phyloP scores from a whole-genome alignment of 495 filamentous ascomycete species.

The Hyaloscypha bicolor region DNA sequence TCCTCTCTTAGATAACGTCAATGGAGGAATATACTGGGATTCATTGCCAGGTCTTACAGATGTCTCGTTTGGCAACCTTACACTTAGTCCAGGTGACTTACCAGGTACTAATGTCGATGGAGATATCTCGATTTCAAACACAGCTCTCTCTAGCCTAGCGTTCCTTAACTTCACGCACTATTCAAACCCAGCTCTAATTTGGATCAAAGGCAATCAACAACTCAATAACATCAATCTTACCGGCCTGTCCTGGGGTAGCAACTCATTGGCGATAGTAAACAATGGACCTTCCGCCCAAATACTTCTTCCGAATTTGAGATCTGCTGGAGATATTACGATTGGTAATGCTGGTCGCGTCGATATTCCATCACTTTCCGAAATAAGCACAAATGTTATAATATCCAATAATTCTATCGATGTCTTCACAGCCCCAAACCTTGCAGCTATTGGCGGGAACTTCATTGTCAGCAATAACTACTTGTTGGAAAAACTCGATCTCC shows the following conservation, averaged over 20 bases:
- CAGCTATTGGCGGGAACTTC: conserved; percentile 1
- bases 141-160: background rate
- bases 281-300: conserved; percentile 6
- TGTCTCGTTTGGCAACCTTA: background rate
- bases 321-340: background rate
- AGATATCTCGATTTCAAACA: conserved; percentile 3
- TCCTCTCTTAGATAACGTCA: conserved; percentile 1
- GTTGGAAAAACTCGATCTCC: background rate
- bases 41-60: background rate
- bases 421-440: conserved; percentile 7
- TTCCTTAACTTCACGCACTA: conserved; percentile 13
- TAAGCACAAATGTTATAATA: background rate
- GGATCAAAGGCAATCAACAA: conserved; percentile 1
- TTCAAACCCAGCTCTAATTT: conserved; percentile 3
- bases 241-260: background rate
- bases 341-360: background rate
- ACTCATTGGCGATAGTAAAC: background rate
- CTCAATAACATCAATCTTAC: conserved; percentile 13
- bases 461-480: background rate
- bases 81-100: background rate
- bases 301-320: background rate
- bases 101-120: conserved; percentile 8
- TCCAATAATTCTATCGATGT: conserved; percentile 2
- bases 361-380: background rate
- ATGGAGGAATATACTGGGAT: conserved; percentile 3